phyloP scores from a whole-genome alignment of 441 rosid species.

The Corymbia citriodora region DNA sequence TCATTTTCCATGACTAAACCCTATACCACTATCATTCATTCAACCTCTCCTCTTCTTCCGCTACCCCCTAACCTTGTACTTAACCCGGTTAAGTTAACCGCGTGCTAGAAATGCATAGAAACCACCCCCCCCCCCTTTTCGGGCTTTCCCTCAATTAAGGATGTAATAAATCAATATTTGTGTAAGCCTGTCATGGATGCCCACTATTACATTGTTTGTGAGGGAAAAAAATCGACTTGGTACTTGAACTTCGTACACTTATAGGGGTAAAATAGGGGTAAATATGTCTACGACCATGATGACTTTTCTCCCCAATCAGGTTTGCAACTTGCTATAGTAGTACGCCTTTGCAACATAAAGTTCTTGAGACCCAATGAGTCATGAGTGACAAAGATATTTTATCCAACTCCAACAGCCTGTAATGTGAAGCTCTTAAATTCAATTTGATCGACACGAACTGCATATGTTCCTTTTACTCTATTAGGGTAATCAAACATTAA shows the following conservation, averaged over 20 bases:
- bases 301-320: neutral
- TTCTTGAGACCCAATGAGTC: neutral
- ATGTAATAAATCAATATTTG: neutral
- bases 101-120: neutral
- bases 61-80: neutral
- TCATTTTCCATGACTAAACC: neutral
- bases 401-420: neutral
- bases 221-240: neutral
- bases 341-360: neutral
- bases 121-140: too few species aligned
- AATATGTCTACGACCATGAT: neutral
- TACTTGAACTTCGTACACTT: neutral
- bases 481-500: neutral
- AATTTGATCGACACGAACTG: neutral
- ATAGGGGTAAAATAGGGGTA: neutral
- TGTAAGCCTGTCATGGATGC: too few species aligned
- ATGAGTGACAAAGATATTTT: neutral
- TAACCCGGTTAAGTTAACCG: too few species aligned
- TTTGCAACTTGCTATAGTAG: neutral
- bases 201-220: neutral
- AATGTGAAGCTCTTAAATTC: neutral
- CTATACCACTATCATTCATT: neutral
- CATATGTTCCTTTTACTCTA: neutral
- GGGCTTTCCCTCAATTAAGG: neutral
- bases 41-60: neutral